These are phyloP conservation scores for Trametes polyzona DNA, from an alignment of 1,284 basidiomycete genomes.

Conservation along the genomic window DNA sequence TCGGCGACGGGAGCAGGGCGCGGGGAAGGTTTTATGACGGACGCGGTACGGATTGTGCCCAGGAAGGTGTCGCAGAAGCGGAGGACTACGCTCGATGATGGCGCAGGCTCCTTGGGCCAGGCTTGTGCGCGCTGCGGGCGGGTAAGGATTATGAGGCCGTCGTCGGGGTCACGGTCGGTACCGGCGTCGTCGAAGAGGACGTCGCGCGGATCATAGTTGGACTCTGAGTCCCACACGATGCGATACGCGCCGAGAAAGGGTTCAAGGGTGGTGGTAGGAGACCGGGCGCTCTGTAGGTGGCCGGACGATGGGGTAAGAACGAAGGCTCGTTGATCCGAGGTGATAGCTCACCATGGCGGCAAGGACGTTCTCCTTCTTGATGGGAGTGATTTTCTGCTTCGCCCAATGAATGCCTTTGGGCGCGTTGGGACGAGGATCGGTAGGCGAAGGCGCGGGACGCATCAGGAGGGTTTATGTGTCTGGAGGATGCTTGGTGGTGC, in stretches of 20 bases:
- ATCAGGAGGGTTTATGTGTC: conserved; percentile 8
- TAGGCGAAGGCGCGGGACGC: not conserved
- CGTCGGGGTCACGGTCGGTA: conserved; percentile 5
- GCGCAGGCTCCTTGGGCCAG: conserved; percentile 21
- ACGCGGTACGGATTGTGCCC: conserved; percentile 16
- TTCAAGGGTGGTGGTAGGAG: conserved; percentile 13
- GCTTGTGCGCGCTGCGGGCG: conserved; percentile 10
- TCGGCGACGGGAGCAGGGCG: not conserved
- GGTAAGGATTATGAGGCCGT: conserved; percentile 17
- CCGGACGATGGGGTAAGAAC: not conserved
- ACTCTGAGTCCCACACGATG: conserved; percentile 27
- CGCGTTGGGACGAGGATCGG: not conserved
- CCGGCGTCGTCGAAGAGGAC: conserved; percentile 2
- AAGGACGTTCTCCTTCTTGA: not conserved
- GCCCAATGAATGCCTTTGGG: not conserved
- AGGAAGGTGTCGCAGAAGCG: conserved; percentile 17
- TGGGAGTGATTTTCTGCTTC: not conserved
- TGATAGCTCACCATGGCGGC: conserved; percentile 3
- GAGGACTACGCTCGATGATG: conserved; percentile 17
- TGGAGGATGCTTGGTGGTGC: not conserved
- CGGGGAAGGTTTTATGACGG: conserved; percentile 2
- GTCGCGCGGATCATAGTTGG: conserved; percentile 15
- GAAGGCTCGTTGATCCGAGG: not conserved
- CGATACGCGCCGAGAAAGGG: conserved; percentile 23
- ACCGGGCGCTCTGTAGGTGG: conserved; percentile 10